Evolutionary conservation across 2,329 filamentous ascomycete species (phyloP).

Genomic region (Aspergillus flavus): DNA sequence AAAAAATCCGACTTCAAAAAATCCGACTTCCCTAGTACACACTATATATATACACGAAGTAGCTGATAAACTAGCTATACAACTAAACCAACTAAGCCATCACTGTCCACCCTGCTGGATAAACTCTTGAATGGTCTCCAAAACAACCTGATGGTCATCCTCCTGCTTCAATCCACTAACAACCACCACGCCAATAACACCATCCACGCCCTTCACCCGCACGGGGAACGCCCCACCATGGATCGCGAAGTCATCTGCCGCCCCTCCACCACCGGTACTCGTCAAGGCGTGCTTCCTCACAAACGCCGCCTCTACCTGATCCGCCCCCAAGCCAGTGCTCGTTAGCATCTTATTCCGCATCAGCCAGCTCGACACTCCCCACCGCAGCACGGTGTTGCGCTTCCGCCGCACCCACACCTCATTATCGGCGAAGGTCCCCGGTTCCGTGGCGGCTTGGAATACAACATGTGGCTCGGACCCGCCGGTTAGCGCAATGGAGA

Average conservation of each 20-base stretch:
- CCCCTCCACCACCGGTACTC: constrained; percentile 46
- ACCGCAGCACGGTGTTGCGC: constrained; percentile 70
- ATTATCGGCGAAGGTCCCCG: constrained; percentile 71
- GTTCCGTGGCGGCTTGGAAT: constrained; percentile 70
- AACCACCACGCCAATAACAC: constrained; percentile 72
- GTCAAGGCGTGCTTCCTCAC: constrained; percentile 66
- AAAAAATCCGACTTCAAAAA: neutral
- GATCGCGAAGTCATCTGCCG: constrained; percentile 67
- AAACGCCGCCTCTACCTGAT: constrained; percentile 66
- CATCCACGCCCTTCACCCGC: constrained; percentile 72
- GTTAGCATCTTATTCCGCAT: constrained; percentile 65
- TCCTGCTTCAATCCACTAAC: constrained; percentile 76
- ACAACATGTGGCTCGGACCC: constrained; percentile 55
- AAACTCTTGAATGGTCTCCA: constrained; percentile 66
- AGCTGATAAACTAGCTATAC: neutral
- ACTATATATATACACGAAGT: neutral
- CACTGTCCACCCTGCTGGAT: constrained; percentile 21
- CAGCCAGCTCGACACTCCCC: constrained; percentile 70
- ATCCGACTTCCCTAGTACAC: neutral
- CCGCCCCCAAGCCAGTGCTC: constrained; percentile 17
- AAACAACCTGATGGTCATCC: constrained; percentile 75
- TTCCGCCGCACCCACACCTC: constrained; percentile 72
- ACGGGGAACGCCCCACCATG: constrained; percentile 78
- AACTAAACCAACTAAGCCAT: neutral
- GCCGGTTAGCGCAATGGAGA: constrained; percentile 43